phyloP scores from a whole-genome alignment of 208 protist species.

The Acanthamoeba castellanii region DNA sequence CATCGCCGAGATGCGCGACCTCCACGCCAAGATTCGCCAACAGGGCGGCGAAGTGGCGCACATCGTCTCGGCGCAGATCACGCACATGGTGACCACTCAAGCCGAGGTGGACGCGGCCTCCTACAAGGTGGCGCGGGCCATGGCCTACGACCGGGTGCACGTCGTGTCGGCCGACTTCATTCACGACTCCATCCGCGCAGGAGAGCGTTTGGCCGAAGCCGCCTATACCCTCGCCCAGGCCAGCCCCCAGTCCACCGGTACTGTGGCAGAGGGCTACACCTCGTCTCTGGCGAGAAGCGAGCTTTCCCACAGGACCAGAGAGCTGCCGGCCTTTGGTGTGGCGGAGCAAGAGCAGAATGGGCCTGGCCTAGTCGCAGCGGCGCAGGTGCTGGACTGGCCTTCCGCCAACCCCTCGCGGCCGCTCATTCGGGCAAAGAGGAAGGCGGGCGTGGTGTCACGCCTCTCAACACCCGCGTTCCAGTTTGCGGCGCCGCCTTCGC shows the following conservation, averaged over 20 bases:
- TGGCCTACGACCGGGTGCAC: neutral
- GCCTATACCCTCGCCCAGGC: neutral
- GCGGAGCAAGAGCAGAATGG: no score
- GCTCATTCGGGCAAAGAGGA: no score
- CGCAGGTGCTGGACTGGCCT: no score
- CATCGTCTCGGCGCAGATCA: neutral
- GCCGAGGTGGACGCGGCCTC: neutral
- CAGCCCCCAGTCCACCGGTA: neutral
- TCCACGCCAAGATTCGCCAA: neutral
- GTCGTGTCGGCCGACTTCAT: neutral
- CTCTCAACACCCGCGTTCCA: no score
- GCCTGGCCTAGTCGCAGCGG: no score
- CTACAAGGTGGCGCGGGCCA: neutral
- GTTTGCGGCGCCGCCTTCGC: no score
- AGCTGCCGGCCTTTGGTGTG: no score
- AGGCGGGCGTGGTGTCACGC: no score
- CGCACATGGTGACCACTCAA: neutral
- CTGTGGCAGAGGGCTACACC: no score
- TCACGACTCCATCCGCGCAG: neutral
- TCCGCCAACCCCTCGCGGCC: no score
- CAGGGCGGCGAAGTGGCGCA: neutral
- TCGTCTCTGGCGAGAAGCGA: no score
- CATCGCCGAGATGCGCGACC: neutral
- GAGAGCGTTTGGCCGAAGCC: neutral
- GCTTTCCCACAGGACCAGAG: no score